phyloP scores from a whole-genome alignment of 2,329 filamentous ascomycete genomes.

The Trichoderma hamatum region DNA sequence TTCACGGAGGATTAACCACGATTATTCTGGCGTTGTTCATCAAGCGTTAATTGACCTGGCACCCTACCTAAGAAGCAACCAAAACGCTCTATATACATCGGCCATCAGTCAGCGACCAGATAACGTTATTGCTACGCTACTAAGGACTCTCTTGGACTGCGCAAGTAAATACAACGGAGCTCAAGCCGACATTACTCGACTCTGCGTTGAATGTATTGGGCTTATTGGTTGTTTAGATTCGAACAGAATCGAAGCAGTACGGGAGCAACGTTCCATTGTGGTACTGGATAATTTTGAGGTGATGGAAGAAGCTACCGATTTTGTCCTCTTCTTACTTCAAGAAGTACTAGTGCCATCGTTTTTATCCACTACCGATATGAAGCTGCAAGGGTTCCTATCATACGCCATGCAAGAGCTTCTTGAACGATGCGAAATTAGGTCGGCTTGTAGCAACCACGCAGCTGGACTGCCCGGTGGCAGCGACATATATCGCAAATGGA shows the following conservation, averaged over 20 bases:
- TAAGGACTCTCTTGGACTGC: constrained; percentile 81
- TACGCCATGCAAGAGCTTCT: constrained; percentile 94
- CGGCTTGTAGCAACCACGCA: constrained; percentile 51
- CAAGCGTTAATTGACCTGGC: constrained; percentile 79
- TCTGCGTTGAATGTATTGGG: constrained; percentile 83
- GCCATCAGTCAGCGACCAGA: constrained; percentile 84
- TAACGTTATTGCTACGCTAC: constrained; percentile 68
- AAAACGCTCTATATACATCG: constrained; percentile 77
- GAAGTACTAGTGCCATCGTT: constrained; percentile 90
- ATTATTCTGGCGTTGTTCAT: constrained; percentile 82
- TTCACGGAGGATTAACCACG: constrained; percentile 72
- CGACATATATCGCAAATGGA: constrained; percentile 73
- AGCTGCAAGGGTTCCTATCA: constrained; percentile 86
- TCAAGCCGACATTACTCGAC: constrained; percentile 66
- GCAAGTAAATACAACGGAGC: constrained; percentile 76
- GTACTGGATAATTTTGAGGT: constrained; percentile 84
- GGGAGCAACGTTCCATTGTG: constrained; percentile 80
- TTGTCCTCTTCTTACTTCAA: constrained; percentile 82
- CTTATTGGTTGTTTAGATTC: constrained; percentile 90
- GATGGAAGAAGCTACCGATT: constrained; percentile 78
- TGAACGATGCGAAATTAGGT: constrained; percentile 72
- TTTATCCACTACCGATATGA: constrained; percentile 83
- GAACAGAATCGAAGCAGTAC: constrained; percentile 79
- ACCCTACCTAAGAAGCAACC: constrained; percentile 71
- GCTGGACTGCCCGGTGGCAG: constrained; percentile 52